phyloP scores from a whole-genome alignment of 805 yeast species.

The Kregervanrija fluxuum region DNA sequence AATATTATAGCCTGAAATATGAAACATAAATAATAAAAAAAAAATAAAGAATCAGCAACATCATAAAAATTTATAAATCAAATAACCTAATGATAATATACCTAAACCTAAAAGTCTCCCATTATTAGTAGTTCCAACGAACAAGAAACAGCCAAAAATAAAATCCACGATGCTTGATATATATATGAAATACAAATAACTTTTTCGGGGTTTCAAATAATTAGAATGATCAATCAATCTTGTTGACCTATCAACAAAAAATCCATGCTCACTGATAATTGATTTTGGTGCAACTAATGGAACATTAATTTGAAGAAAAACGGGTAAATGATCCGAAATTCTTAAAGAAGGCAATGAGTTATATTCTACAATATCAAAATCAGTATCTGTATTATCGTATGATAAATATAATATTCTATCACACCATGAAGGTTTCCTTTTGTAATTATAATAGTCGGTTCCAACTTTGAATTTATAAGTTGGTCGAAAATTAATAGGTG shows the following conservation, averaged over 20 bases:
- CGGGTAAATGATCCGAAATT: slow-evolving; percentile 80
- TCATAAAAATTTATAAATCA: slow-evolving; percentile 6
- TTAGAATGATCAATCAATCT: slow-evolving; percentile 15
- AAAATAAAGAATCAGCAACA: background rate
- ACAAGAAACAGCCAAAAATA: slow-evolving; percentile 13
- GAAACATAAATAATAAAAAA: background rate
- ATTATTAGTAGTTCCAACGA: slow-evolving; percentile 11
- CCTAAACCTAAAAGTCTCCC: slow-evolving; percentile 15
- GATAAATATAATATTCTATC: slow-evolving; percentile 65
- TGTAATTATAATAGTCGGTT: slow-evolving; percentile 39
- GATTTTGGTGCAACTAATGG: slow-evolving; percentile 40
- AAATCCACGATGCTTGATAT: slow-evolving; percentile 7
- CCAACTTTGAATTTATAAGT: slow-evolving; percentile 63
- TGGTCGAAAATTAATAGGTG: slow-evolving; percentile 61
- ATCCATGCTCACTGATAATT: slow-evolving; percentile 21
- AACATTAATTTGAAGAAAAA: slow-evolving; percentile 42
- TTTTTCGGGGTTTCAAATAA: too few relatives aligned
- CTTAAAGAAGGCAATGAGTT: slow-evolving; percentile 38
- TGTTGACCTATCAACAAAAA: slow-evolving; percentile 18
- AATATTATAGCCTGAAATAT: background rate
- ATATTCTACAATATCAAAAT: slow-evolving; percentile 34
- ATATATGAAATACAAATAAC: too few relatives aligned
- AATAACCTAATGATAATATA: slow-evolving; percentile 5
- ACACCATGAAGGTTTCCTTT: slow-evolving; percentile 83
- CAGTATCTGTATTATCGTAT: slow-evolving; percentile 23